Conservation (phyloP, 352 stramenopile genomes). For the Phytophthora idaei region DNA sequence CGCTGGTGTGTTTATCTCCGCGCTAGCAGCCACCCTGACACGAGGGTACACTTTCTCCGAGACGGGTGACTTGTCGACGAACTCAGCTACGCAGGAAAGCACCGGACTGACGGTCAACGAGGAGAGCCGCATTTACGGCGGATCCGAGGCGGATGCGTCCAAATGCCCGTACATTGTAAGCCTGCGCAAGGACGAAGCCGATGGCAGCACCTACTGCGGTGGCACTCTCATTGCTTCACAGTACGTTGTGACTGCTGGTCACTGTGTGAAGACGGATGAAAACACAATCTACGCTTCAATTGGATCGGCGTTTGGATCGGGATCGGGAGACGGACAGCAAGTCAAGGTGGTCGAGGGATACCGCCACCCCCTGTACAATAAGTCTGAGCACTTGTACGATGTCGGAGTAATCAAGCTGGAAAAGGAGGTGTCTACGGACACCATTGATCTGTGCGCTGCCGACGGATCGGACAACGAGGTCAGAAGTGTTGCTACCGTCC, state of each 20-base stretch:
- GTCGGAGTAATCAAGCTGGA: conserved; percentile 66
- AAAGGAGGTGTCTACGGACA: conserved; percentile 35
- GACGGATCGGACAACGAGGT: conserved; percentile 61
- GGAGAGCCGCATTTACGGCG: conserved; percentile 65
- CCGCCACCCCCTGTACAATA: conserved; percentile 62
- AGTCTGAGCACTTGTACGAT: conserved; percentile 57
- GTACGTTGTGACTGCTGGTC: conserved; percentile 76
- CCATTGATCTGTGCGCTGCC: conserved; percentile 39
- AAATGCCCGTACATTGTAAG: conserved; percentile 65
- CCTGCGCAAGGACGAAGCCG: conserved; percentile 46
- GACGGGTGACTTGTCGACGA: conserved; percentile 23
- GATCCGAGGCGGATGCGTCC: conserved; percentile 54
- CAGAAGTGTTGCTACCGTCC: conserved; percentile 56
- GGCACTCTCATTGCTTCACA: conserved; percentile 61
- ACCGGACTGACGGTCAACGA: conserved; percentile 39
- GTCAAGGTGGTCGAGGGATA: conserved; percentile 50
- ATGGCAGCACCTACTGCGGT: conserved; percentile 63
- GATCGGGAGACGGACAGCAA: conserved; percentile 49
- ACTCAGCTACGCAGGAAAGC: conserved; percentile 24
- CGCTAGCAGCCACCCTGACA: conserved; percentile 21
- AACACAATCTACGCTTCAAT: conserved; percentile 56
- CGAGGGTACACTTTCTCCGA: conserved; percentile 41
- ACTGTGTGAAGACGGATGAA: conserved; percentile 63
- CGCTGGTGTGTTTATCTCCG: conserved; percentile 22
- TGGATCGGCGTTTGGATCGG: conserved; percentile 49